phyloP scores from a whole-genome alignment of 768 basidiomycete genomes.

The Scleroderma citrinum region DNA sequence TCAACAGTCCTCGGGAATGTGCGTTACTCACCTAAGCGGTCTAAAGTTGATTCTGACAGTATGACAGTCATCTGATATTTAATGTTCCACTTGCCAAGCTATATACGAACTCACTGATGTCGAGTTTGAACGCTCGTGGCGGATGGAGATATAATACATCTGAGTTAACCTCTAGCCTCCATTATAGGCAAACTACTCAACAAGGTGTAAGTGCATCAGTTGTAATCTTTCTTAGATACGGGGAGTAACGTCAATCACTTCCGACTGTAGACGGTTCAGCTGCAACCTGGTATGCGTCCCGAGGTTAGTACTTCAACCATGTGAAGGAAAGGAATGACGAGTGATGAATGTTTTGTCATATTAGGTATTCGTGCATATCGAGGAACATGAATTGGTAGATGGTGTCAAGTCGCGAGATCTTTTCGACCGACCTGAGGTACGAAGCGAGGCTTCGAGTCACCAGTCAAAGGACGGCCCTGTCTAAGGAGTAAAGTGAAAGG shows the following conservation, averaged over 20 bases:
- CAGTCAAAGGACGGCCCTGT: not conserved
- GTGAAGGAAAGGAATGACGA: no score
- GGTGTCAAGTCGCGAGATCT: not conserved
- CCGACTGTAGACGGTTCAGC: not conserved
- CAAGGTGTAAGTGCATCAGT: not conserved
- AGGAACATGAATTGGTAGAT: constrained; percentile 29
- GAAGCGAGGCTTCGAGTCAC: not conserved
- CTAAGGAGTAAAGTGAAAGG: not conserved
- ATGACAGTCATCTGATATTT: constrained; percentile 32
- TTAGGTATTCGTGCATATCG: constrained; percentile 24
- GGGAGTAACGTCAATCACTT: not conserved
- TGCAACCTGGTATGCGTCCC: not conserved
- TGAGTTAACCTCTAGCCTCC: constrained; percentile 1
- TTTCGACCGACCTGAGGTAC: not conserved
- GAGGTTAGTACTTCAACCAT: not conserved
- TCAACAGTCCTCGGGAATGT: constrained; percentile 4
- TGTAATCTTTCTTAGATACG: not conserved
- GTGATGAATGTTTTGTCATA: not conserved
- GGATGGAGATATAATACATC: constrained; percentile 22
- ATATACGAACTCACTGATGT: constrained; percentile 38
- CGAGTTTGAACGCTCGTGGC: constrained; percentile 30
- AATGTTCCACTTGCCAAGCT: constrained; percentile 36
- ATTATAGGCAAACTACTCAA: not conserved
- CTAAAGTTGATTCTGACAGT: not conserved
- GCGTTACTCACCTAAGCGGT: not conserved